Percentiles rank a stretch among this genome's conserved stretches.
These are phyloP conservation scores for Exophiala xenobiotica DNA, from an alignment of 2,329 filamentous ascomycete genomes.

Conservation along the genomic window DNA sequence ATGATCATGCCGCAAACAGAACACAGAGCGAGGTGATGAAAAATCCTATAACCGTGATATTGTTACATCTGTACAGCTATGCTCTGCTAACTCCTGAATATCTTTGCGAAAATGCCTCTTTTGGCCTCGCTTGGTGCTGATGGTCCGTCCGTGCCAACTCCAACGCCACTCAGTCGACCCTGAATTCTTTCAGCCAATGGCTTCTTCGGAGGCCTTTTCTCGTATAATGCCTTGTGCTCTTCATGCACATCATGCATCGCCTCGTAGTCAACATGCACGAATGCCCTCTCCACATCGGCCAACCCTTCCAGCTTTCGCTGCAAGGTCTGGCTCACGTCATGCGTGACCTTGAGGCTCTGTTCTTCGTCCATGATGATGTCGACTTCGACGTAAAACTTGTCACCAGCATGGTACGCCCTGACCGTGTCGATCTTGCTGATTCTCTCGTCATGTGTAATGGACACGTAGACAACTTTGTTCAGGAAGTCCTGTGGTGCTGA, in stretches of 20 bases:
- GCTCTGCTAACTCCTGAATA: not conserved
- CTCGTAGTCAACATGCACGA: conserved; percentile 52
- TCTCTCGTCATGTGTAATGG: conserved; percentile 54
- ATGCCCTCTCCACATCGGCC: conserved; percentile 45
- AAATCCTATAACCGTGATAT: no score
- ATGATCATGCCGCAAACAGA: no score
- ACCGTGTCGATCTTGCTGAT: conserved; percentile 61
- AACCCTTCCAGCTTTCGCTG: conserved; percentile 61
- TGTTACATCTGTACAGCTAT: no score
- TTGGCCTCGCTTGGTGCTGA: not conserved
- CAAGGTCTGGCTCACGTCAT: conserved; percentile 60
- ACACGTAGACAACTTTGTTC: conserved; percentile 57
- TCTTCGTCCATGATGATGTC: conserved; percentile 61
- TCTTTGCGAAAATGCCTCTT: not conserved
- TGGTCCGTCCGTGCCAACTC: not conserved
- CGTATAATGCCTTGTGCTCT: not conserved
- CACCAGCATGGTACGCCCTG: conserved; percentile 61
- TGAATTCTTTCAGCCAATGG: conserved; percentile 1
- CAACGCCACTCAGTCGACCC: conserved; percentile 1
- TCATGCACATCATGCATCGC: conserved; percentile 4
- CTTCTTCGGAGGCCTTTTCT: not conserved
- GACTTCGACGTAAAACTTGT: conserved; percentile 62
- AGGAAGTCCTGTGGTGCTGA: conserved; percentile 59
- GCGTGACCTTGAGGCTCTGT: conserved; percentile 56
- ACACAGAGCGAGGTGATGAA: no score